Percentiles rank a stretch among this genome's conserved stretches.
phyloP scores from a whole-genome alignment of 2,329 filamentous ascomycete species.

The Cadophora luteo-olivacea region DNA sequence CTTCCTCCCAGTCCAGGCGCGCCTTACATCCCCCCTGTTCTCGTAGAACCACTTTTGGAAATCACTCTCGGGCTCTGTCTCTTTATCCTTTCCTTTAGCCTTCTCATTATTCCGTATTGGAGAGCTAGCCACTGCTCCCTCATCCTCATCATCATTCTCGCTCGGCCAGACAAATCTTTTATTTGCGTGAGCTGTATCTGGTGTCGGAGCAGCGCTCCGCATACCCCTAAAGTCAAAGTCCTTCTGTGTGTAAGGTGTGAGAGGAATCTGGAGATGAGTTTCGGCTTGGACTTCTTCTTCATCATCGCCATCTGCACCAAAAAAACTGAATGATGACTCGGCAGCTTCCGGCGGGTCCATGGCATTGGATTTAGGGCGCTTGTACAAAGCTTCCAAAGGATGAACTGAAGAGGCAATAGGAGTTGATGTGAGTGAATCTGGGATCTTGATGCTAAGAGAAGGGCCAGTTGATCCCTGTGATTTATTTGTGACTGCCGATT shows the following conservation, averaged over 20 bases:
- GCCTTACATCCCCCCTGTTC: constrained; percentile 67
- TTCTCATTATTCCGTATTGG: constrained; percentile 27
- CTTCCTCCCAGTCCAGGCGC: constrained; percentile 69
- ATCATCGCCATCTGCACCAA: constrained; percentile 61
- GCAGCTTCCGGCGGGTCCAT: constrained; percentile 51
- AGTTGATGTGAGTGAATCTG: constrained; percentile 51
- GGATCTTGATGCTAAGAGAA: constrained; percentile 58
- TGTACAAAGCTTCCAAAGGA: constrained; percentile 92
- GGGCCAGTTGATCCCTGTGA: constrained; percentile 56
- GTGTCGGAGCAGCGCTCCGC: constrained; percentile 92
- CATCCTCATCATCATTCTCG: constrained; percentile 53
- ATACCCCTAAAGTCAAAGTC: constrained; percentile 77
- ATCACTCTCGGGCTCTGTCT: constrained; percentile 49
- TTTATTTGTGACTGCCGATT: constrained; percentile 31
- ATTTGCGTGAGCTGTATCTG: constrained; percentile 84
- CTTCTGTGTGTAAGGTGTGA: constrained; percentile 82
- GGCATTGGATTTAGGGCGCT: constrained; percentile 62
- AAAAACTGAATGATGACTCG: constrained; percentile 79
- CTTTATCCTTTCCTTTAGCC: constrained; percentile 33
- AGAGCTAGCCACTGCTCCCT: constrained; percentile 43
- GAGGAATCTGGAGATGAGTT: constrained; percentile 60
- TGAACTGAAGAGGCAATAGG: constrained; percentile 63
- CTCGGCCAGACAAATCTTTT: constrained; percentile 65
- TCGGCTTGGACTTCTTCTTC: constrained; percentile 52
- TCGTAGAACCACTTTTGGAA: constrained; percentile 75